Evolutionary conservation across 2,329 filamentous ascomycete genomes (phyloP).

Genomic region (Aspergillus thermomutatus): DNA sequence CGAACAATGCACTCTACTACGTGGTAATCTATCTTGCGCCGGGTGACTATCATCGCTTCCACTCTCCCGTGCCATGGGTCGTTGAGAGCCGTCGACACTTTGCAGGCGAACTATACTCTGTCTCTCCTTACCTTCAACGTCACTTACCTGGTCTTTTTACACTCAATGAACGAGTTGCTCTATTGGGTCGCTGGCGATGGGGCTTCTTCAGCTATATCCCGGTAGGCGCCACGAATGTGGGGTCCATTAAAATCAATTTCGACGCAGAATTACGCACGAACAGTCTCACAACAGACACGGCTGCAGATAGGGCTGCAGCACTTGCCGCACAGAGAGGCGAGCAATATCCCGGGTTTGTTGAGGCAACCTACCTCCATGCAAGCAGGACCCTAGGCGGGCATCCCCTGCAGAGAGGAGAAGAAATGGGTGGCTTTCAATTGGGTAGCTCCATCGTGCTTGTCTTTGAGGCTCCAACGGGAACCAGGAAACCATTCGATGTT

Average conservation of each 20-base stretch:
- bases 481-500: slow-evolving; percentile 56
- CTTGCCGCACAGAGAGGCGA: slow-evolving; percentile 73
- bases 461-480: slow-evolving; percentile 81
- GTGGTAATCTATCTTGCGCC: slow-evolving; percentile 93
- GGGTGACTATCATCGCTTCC: slow-evolving; percentile 97
- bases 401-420: slow-evolving; percentile 79
- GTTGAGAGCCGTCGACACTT: slow-evolving; percentile 95
- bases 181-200: slow-evolving; percentile 91
- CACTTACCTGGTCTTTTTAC: slow-evolving; percentile 93
- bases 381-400: slow-evolving; percentile 77
- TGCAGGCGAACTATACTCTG: slow-evolving; percentile 90
- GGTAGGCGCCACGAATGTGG: slow-evolving; percentile 95
- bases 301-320: slow-evolving; percentile 80
- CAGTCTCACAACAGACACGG: slow-evolving; percentile 85
- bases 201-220: slow-evolving; percentile 97
- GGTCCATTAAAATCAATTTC: slow-evolving; percentile 95
- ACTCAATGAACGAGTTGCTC: slow-evolving; percentile 90
- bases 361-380: slow-evolving; percentile 81
- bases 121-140: slow-evolving; percentile 90
- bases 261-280: slow-evolving; percentile 92
- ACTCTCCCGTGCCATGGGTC: slow-evolving; percentile 93
- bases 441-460: slow-evolving; percentile 94
- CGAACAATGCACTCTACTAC: slow-evolving; percentile 76
- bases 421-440: slow-evolving; percentile 97
- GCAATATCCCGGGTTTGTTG: slow-evolving; percentile 82